phyloP scores from a whole-genome alignment of 225 moss, liverwort and hornwort genomes.

The Asterella californica region DNA sequence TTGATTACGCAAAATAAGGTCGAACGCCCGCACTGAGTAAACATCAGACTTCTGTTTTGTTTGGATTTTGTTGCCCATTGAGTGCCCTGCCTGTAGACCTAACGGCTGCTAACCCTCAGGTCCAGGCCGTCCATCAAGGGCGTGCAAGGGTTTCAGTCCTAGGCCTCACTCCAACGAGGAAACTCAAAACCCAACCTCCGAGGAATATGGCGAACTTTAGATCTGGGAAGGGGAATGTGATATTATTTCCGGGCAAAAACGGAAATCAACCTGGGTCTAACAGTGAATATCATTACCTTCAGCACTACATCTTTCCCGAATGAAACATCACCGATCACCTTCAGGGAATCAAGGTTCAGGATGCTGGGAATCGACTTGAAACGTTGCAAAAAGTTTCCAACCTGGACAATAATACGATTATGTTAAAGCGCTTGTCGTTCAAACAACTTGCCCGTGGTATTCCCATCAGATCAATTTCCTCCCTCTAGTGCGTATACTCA shows the following conservation, averaged over 20 bases:
- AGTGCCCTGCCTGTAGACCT: no score
- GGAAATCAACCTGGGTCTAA: background rate
- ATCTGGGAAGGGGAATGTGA: background rate
- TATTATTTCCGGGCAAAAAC: background rate
- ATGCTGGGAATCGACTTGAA: conserved; percentile 95
- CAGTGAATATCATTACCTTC: conserved; percentile 45
- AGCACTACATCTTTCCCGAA: conserved; percentile 66
- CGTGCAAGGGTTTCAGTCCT: background rate
- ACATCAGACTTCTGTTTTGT: background rate
- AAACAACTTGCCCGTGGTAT: background rate
- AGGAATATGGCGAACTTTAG: background rate
- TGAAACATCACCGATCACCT: conserved; percentile 77
- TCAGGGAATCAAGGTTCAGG: conserved; percentile 58
- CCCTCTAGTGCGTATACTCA: background rate
- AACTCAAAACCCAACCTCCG: no score
- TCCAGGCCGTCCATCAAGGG: background rate
- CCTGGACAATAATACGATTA: conserved; percentile 29
- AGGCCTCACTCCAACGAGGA: no score
- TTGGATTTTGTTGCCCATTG: no score
- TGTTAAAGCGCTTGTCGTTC: background rate
- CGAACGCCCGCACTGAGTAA: background rate
- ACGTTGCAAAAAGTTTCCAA: conserved; percentile 85
- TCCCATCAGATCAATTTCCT: background rate
- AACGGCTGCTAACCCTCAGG: background rate
- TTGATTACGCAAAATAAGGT: background rate